phyloP scores from a whole-genome alignment of 2,329 filamentous ascomycete species.

The Aspergillus pseudoterreus region DNA sequence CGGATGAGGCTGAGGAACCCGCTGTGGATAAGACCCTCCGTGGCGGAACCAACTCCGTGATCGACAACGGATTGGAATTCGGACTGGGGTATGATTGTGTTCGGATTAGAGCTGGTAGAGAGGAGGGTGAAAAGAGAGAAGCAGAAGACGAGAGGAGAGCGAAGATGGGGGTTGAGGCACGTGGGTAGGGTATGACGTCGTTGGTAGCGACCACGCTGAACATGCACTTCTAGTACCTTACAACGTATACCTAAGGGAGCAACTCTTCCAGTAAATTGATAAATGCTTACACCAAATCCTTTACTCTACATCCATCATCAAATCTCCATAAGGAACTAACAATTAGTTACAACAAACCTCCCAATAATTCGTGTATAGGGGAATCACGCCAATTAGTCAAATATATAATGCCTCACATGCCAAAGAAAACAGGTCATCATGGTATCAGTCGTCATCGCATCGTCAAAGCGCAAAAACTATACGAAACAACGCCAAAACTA shows the following conservation, averaged over 20 bases:
- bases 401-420: slow-evolving; percentile 10
- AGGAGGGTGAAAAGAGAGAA: neutral
- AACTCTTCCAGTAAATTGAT: neutral
- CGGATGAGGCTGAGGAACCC: neutral
- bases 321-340: neutral
- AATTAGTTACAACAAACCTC: no score
- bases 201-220: slow-evolving; percentile 5
- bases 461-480: slow-evolving; percentile 3
- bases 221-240: no score
- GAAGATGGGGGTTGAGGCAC: slow-evolving; percentile 12
- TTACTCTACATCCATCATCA: neutral
- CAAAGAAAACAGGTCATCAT: slow-evolving; percentile 3
- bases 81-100: neutral
- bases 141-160: neutral
- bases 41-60: neutral
- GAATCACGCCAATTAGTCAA: slow-evolving; percentile 7
- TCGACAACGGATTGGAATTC: neutral
- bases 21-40: neutral
- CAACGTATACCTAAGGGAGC: no score
- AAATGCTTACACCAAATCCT: neutral
- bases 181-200: slow-evolving; percentile 24
- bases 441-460: slow-evolving; percentile 4
- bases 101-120: neutral
- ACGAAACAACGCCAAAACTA: slow-evolving; percentile 11
- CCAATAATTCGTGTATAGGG: slow-evolving; percentile 17